phyloP scores from a whole-genome alignment of 2,329 filamentous ascomycete genomes.

The Fusarium napiforme region DNA sequence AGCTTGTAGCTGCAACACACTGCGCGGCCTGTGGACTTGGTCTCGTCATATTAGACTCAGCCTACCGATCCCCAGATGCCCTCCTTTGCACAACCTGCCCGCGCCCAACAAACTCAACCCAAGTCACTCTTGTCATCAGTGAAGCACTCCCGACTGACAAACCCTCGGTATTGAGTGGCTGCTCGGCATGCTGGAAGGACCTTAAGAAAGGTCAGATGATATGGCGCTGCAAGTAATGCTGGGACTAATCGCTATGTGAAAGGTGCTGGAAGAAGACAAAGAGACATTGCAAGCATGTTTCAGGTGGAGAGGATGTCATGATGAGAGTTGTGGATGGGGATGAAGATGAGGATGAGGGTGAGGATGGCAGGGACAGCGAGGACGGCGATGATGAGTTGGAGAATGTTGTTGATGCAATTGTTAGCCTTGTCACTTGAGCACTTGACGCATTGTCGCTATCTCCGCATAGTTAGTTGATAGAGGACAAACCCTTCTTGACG shows the following conservation, averaged over 20 bases:
- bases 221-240: neutral
- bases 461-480: accelerated
- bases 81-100: neutral
- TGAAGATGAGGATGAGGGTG: no score
- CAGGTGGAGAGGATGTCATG: neutral
- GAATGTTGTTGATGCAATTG: neutral
- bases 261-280: accelerated
- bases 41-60: no score
- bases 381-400: neutral
- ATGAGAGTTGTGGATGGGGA: no score
- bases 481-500: accelerated
- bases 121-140: no score
- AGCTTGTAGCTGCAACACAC: neutral
- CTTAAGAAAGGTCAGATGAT: neutral
- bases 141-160: neutral
- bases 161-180: neutral
- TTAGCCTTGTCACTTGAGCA: neutral
- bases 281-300: neutral
- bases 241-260: neutral
- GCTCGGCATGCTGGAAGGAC: neutral
- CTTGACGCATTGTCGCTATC: neutral
- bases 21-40: neutral
- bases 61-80: neutral
- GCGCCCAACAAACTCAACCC: no score
- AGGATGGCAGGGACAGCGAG: accelerated